These are phyloP conservation scores for Aureobasidium sp. DNA, from an alignment of 2,329 filamentous ascomycete species.

Conservation along the genomic window DNA sequence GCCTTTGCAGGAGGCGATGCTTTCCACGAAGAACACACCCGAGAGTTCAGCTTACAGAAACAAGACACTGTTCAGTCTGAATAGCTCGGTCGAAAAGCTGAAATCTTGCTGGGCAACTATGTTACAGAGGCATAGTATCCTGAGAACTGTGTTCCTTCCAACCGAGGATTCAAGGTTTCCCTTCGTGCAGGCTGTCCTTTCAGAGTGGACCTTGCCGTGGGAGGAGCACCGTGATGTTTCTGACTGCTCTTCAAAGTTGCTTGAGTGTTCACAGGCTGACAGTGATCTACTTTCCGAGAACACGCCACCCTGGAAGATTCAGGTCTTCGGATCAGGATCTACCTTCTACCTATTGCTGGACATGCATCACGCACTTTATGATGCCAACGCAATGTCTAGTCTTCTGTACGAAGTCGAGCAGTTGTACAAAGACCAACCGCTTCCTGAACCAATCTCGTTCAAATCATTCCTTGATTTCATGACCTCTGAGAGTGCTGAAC, in stretches of 20 bases:
- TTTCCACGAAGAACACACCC: slow-evolving; percentile 49
- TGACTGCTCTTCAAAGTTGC: not conserved
- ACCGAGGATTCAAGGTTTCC: slow-evolving; percentile 56
- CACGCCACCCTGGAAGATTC: slow-evolving; percentile 30
- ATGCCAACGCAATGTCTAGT: slow-evolving; percentile 67
- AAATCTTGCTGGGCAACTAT: slow-evolving; percentile 56
- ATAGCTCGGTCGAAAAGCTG: slow-evolving; percentile 45
- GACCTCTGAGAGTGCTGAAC: slow-evolving; percentile 40
- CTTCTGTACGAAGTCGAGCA: slow-evolving; percentile 66
- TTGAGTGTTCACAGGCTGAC: slow-evolving; percentile 21
- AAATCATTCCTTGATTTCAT: slow-evolving; percentile 58
- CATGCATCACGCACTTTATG: slow-evolving; percentile 80
- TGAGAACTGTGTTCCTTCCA: slow-evolving; percentile 67
- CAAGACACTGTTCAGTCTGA: slow-evolving; percentile 57
- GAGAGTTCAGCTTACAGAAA: slow-evolving; percentile 61
- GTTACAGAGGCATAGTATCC: slow-evolving; percentile 61
- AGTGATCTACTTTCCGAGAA: not conserved
- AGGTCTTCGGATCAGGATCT: slow-evolving; percentile 20
- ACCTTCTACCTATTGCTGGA: slow-evolving; percentile 39
- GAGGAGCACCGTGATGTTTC: slow-evolving; percentile 17
- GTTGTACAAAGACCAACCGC: slow-evolving; percentile 40
- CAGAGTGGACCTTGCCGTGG: slow-evolving; percentile 41
- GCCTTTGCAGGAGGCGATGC: slow-evolving; percentile 81
- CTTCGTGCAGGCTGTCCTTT: slow-evolving; percentile 65
- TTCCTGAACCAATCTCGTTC: slow-evolving; percentile 51